Evolutionary conservation across 2,329 filamentous ascomycete species (phyloP), one percentile per base, ranked within the genome.

Genomic region (Trichoderma guizhouense): DNA sequence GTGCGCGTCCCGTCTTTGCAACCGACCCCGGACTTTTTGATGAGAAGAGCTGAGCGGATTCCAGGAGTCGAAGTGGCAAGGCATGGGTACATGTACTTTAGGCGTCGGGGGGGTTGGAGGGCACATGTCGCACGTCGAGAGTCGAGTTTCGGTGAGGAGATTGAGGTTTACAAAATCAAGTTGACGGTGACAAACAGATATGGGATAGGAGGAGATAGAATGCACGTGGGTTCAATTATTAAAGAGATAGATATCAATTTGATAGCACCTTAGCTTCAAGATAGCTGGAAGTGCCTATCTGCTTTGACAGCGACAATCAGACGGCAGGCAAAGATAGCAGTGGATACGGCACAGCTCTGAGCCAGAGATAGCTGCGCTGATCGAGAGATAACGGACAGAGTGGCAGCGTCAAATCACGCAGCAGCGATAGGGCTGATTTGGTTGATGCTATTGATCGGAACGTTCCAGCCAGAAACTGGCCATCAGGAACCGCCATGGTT

Each of bases 21-120:
- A 53, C 60, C 60, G 15, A 60, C 55, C 65, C 65, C 65, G 36
- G 65, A 68, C 65, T 68, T 14, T n/a, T 43, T 43, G 39, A 43
- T 43, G 9, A 21, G 30, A 53, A n/a, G 12, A 57, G 64, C 21
- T 39, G 47, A 21, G 32, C 32, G 30, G n/a, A 43, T 43, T 26
- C 24, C 14, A 28, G 15, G 60, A 43, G 34, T 43, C 21, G 32
- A 21, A 53, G 43, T 60, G 55, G 55, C 55, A 32, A 60, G 55
- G 28, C 18, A 60, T 5, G 28, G n/a, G 55, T 18, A n/a, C n/a
- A 47, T 39, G 43, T 51, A 24, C 43, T 51, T 47, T 36, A 36
- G 34, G 34, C 34, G 18, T 11, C 43, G 18, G 51, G 51, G 51
- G 24, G 21, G 51, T 24, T 14, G 51, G 26, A 58, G 26, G 26